Evolutionary conservation across 2,329 filamentous ascomycete genomes (phyloP).

Genomic region (Coniochaeta prunicola): DNA sequence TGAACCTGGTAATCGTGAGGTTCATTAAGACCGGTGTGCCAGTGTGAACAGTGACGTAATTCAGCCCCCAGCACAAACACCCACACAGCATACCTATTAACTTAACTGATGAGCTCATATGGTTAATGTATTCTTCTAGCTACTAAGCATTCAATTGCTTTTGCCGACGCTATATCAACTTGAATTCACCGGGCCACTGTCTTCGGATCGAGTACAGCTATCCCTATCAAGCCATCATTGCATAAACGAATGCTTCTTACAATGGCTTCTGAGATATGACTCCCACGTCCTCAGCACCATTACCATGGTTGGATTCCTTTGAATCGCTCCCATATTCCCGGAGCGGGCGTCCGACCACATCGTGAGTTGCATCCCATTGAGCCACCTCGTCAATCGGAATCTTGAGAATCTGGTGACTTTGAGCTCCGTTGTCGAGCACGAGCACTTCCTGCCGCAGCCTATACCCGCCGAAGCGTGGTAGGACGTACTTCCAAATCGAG

Average conservation of each 20-base stretch:
- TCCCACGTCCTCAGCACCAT: background rate
- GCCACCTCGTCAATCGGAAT: conserved; percentile 33
- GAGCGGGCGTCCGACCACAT: conserved; percentile 13
- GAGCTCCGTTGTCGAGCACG: conserved; percentile 31
- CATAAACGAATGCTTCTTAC: background rate
- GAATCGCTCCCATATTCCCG: background rate
- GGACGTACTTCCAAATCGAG: conserved; percentile 34
- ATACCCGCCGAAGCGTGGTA: conserved; percentile 36
- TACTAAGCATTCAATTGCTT: no score
- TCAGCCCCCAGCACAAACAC: no score
- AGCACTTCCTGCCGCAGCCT: conserved; percentile 39
- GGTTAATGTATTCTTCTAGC: no score
- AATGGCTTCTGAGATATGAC: background rate
- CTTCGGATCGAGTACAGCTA: no score
- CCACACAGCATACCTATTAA: no score
- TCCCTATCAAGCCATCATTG: no score
- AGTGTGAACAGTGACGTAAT: no score
- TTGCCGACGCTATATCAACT: no score
- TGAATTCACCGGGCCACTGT: no score
- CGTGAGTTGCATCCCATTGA: conserved; percentile 33
- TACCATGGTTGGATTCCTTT: background rate
- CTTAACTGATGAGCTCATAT: no score
- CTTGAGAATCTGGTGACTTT: conserved; percentile 39
- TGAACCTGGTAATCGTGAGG: no score
- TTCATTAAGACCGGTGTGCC: no score